Conservation (phyloP, 2,329 filamentous ascomycete species). For the Epichloe brachyelytri region DNA sequence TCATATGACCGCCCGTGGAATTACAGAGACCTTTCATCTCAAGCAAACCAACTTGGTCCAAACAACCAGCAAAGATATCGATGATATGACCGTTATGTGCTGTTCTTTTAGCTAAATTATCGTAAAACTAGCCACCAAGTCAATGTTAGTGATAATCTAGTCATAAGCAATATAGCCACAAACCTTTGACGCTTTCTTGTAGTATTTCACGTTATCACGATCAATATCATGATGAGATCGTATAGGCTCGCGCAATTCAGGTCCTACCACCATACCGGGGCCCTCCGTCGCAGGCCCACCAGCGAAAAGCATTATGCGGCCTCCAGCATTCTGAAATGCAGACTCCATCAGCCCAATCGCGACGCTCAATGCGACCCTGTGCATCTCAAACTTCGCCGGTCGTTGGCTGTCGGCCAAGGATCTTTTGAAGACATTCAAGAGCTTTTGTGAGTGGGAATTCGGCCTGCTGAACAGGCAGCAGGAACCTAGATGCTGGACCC, state of each 20-base stretch:
- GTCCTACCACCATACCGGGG: constrained; percentile 90
- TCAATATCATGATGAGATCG: constrained; percentile 98
- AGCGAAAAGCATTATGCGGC: constrained; percentile 92
- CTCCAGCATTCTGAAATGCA: constrained; percentile 90
- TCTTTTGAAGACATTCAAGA: constrained; percentile 88
- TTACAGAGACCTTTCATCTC: constrained; percentile 98
- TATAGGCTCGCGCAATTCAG: constrained; percentile 90
- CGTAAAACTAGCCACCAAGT: constrained; percentile 59
- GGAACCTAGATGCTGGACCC: constrained; percentile 76
- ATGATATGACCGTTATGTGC: constrained; percentile 96
- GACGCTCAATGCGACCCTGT: constrained; percentile 95
- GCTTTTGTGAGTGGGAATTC: constrained; percentile 97
- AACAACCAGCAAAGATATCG: constrained; percentile 92
- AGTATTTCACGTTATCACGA: constrained; percentile 97
- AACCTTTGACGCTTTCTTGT: constrained; percentile 96
- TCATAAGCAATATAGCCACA: constrained; percentile 8
- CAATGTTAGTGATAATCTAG: neutral
- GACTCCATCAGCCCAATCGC: constrained; percentile 86
- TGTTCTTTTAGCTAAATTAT: constrained; percentile 81
- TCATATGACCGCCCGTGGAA: constrained; percentile 95
- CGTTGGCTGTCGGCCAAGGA: constrained; percentile 92
- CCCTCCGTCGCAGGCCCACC: constrained; percentile 92
- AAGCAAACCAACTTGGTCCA: constrained; percentile 91
- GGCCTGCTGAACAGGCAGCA: constrained; percentile 87
- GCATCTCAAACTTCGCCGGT: constrained; percentile 80